Conservation (phyloP, 768 basidiomycete genomes). For the Boletus coccyginus region DNA sequence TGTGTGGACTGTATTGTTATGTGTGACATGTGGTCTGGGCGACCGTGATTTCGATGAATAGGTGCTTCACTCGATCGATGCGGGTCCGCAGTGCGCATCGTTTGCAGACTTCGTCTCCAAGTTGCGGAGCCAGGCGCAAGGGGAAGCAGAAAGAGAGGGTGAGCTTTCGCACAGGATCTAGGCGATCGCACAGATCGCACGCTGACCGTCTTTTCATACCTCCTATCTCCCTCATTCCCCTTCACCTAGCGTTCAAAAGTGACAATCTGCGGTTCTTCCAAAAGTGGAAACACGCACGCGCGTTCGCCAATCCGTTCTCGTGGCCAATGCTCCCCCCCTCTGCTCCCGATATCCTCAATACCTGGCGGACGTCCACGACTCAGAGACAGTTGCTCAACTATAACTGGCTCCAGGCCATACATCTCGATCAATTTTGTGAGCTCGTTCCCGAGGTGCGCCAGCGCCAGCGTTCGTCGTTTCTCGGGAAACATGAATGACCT, state of each 20-base stretch:
- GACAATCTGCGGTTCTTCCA: slow-evolving; percentile 30
- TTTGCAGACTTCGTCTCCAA: slow-evolving; percentile 27
- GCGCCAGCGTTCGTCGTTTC: not conserved
- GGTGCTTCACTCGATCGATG: slow-evolving; percentile 24
- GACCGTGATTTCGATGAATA: not conserved
- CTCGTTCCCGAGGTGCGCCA: slow-evolving; percentile 19
- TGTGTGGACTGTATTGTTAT: not conserved
- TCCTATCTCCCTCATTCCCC: not conserved
- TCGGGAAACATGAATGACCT: not conserved
- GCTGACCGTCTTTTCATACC: not conserved
- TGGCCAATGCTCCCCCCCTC: slow-evolving; percentile 31
- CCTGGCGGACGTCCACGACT: slow-evolving; percentile 22
- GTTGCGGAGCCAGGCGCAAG: slow-evolving; percentile 24
- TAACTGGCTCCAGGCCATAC: slow-evolving; percentile 28
- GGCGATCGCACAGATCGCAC: not conserved
- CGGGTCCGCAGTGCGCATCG: slow-evolving; percentile 10
- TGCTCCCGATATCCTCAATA: slow-evolving; percentile 27
- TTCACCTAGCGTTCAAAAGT: slow-evolving; percentile 14
- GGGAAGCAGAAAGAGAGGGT: slow-evolving; percentile 28
- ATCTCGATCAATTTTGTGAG: slow-evolving; percentile 28
- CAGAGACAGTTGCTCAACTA: slow-evolving; percentile 32
- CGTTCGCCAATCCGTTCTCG: slow-evolving; percentile 33
- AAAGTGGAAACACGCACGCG: slow-evolving; percentile 29
- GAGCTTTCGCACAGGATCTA: slow-evolving; percentile 1
- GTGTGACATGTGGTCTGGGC: not conserved